Evolutionary conservation across 1,284 basidiomycete species (phyloP).

Genomic region (Xerocomus minutiporus): DNA sequence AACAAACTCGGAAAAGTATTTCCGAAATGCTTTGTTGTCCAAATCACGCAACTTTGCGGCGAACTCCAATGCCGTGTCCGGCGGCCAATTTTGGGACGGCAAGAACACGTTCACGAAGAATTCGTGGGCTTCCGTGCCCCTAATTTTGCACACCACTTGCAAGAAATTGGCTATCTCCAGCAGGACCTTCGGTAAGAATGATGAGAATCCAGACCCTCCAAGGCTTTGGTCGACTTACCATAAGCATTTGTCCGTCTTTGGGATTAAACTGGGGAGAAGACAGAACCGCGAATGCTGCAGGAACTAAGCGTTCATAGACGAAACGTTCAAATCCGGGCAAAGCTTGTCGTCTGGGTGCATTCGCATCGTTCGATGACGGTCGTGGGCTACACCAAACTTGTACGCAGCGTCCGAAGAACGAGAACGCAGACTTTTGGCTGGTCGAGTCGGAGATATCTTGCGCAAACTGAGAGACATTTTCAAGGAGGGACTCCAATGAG

Average conservation of each 20-base stretch:
- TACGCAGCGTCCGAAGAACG: constrained; percentile 76
- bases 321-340: constrained; percentile 93
- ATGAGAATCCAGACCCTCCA: constrained; percentile 2
- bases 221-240: constrained; percentile 47
- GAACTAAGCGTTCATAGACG: constrained; percentile 86
- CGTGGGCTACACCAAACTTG: constrained; percentile 73
- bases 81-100: constrained; percentile 85
- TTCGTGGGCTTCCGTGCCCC: constrained; percentile 81
- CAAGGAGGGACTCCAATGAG: constrained; percentile 66
- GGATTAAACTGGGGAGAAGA: constrained; percentile 80
- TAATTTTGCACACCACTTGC: constrained; percentile 71
- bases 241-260: constrained; percentile 81
- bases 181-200: constrained; percentile 57
- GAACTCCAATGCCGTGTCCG: constrained; percentile 75
- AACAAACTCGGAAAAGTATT: constrained; percentile 86
- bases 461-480: constrained; percentile 74
- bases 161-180: constrained; percentile 85
- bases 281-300: constrained; percentile 80
- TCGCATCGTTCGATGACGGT: constrained; percentile 36
- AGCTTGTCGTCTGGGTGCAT: constrained; percentile 37
- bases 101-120: constrained; percentile 81
- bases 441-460: constrained; percentile 69
- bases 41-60: constrained; percentile 71
- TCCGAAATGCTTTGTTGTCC: constrained; percentile 81
- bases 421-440: constrained; percentile 79